Percentiles rank a stretch among this genome's conserved stretches.
These are phyloP conservation scores for Ceratonia siliqua DNA, from an alignment of 306 rosid species.

Conservation along the genomic window DNA sequence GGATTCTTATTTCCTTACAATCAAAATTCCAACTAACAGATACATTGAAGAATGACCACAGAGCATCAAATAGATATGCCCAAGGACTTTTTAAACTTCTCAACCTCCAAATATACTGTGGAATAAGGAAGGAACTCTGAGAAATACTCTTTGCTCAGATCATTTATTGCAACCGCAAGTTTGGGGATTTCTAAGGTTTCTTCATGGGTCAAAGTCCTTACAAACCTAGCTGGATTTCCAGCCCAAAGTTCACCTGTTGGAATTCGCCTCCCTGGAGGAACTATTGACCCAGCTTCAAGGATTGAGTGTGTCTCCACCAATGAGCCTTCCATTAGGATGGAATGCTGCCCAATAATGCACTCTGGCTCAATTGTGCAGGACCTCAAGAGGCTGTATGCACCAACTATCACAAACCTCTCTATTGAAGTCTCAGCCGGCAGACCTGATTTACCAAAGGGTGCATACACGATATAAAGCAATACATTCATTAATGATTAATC, in stretches of 20 bases:
- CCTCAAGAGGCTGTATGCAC: constrained; percentile 90
- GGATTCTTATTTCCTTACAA: constrained; percentile 75
- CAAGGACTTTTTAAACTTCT: constrained; percentile 91
- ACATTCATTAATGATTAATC: neutral
- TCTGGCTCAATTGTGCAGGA: constrained; percentile 98
- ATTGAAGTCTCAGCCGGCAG: constrained; percentile 88
- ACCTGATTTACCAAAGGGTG: constrained; percentile 56
- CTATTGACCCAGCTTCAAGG: constrained; percentile 97
- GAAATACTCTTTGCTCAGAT: constrained; percentile 82
- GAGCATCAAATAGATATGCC: constrained; percentile 71
- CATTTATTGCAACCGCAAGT: constrained; percentile 91
- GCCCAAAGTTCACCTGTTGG: constrained; percentile 98
- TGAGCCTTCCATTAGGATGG: constrained; percentile 98
- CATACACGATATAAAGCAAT: constrained; percentile 20
- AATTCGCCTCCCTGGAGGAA: constrained; percentile 95
- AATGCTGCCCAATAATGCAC: constrained; percentile 95
- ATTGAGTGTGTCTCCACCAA: constrained; percentile 91
- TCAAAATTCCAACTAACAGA: constrained; percentile 55
- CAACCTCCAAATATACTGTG: constrained; percentile 93
- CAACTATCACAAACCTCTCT: constrained; percentile 89
- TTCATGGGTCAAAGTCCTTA: constrained; percentile 81
- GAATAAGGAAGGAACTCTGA: constrained; percentile 92
- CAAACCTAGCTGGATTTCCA: constrained; percentile 95
- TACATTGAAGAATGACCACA: constrained; percentile 41
- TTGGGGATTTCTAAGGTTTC: constrained; percentile 96